phyloP scores from a whole-genome alignment of 768 basidiomycete species.

The Lyophyllum atratum region DNA sequence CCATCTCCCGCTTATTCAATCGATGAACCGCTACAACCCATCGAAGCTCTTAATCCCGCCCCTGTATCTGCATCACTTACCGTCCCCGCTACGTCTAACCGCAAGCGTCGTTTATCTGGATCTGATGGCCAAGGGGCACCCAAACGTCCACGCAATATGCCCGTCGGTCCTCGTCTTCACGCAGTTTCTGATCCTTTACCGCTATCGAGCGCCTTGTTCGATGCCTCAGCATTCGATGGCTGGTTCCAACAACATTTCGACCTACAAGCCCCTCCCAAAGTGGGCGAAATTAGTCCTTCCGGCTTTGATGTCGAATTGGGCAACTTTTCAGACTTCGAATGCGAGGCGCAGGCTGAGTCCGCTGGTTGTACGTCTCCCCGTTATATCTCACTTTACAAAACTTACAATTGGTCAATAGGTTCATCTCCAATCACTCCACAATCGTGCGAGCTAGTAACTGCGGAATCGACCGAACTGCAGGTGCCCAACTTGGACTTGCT shows the following conservation, averaged over 20 bases:
- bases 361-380: background rate
- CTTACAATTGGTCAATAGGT: background rate
- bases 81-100: constrained; percentile 14
- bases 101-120: constrained; percentile 42
- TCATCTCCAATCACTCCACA: background rate
- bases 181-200: constrained; percentile 32
- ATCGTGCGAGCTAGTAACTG: background rate
- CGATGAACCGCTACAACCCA: background rate
- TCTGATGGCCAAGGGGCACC: constrained; percentile 16
- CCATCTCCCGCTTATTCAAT: constrained; percentile 16
- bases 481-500: background rate
- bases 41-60: background rate
- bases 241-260: constrained; percentile 36
- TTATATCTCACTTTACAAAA: background rate
- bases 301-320: constrained; percentile 36
- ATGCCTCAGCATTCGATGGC: constrained; percentile 28
- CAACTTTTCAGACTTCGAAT: constrained; percentile 20
- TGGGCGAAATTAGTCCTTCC: constrained; percentile 22
- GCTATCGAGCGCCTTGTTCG: constrained; percentile 7
- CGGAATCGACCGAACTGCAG: background rate
- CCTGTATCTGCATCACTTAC: background rate
- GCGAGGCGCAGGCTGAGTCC: background rate
- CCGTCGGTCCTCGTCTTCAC: constrained; percentile 20
- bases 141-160: constrained; percentile 29
- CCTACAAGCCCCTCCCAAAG: constrained; percentile 24